Evolutionary conservation across 1,284 basidiomycete species (phyloP).

Genomic region (Papiliotrema nemorosa): DNA sequence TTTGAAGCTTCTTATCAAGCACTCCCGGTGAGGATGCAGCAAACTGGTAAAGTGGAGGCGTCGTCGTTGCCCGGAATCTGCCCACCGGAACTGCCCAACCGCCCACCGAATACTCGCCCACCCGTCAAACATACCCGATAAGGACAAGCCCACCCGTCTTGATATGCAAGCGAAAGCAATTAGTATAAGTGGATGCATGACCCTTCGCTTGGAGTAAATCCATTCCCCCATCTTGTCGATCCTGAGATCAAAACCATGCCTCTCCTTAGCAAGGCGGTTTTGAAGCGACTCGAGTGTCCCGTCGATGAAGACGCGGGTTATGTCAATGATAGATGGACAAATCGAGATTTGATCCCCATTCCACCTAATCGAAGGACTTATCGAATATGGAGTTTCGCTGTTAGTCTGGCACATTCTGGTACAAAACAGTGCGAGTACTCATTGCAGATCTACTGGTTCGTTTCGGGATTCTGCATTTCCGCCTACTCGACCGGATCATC

Average conservation of each 20-base stretch:
- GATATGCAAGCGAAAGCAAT: background rate
- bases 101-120: background rate
- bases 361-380: conserved; percentile 31
- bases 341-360: conserved; percentile 36
- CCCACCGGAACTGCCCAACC: background rate
- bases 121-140: background rate
- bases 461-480: conserved; percentile 28
- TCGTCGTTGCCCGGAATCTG: background rate
- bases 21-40: background rate
- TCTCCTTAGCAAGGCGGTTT: background rate
- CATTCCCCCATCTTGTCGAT: background rate
- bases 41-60: background rate
- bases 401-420: conserved; percentile 7
- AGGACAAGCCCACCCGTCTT: background rate
- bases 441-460: conserved; percentile 23
- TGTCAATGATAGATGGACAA: conserved; percentile 27
- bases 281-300: conserved; percentile 22
- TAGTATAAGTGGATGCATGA: background rate
- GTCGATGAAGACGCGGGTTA: conserved; percentile 23
- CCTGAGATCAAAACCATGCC: background rate
- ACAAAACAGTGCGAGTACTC: background rate
- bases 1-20: background rate
- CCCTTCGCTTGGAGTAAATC: background rate
- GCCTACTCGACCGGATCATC: conserved; percentile 27
- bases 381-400: conserved; percentile 21